Evolutionary conservation across 169 alveolate genomes (phyloP).

Genomic region (Babesia ovis): DNA sequence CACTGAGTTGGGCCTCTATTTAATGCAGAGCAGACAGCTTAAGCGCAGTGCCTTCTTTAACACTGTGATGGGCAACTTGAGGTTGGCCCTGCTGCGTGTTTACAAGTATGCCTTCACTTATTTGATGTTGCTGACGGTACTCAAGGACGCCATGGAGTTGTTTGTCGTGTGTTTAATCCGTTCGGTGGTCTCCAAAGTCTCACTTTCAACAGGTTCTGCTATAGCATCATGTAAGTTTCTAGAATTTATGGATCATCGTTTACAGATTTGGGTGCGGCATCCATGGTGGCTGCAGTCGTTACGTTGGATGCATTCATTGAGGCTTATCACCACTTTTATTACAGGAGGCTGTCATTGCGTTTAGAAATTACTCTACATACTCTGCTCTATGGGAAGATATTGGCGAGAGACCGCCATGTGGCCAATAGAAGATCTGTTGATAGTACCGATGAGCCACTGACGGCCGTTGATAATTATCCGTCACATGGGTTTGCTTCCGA

Average conservation of each 20-base stretch:
- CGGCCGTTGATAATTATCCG: too few species aligned
- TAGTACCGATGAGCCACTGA: neutral
- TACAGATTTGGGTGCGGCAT: conserved; percentile 15
- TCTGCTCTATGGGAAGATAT: conserved; percentile 50
- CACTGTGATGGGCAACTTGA: conserved; percentile 43
- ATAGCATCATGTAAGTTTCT: conserved; percentile 32
- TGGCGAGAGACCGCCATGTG: conserved; percentile 20
- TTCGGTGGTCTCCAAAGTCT: conserved; percentile 11
- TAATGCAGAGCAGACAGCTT: conserved; percentile 15
- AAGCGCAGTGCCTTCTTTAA: conserved; percentile 25
- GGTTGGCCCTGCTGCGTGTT: conserved; percentile 44
- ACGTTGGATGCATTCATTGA: conserved; percentile 51
- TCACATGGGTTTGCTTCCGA: neutral
- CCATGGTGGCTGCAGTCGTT: conserved; percentile 7
- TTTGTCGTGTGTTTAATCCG: conserved; percentile 19
- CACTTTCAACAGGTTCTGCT: conserved; percentile 10
- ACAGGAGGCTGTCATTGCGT: conserved; percentile 46
- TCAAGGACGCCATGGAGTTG: conserved; percentile 57
- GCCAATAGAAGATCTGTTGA: neutral
- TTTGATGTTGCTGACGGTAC: conserved; percentile 36
- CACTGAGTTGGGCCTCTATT: conserved; percentile 40
- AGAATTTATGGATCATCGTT: neutral
- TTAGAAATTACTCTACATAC: conserved; percentile 50
- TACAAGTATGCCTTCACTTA: conserved; percentile 23
- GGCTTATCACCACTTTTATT: conserved; percentile 57